These are phyloP conservation scores for Mortierella hygrophila DNA, from an alignment of 192 early-diverging fungal genomes.

Conservation along the genomic window DNA sequence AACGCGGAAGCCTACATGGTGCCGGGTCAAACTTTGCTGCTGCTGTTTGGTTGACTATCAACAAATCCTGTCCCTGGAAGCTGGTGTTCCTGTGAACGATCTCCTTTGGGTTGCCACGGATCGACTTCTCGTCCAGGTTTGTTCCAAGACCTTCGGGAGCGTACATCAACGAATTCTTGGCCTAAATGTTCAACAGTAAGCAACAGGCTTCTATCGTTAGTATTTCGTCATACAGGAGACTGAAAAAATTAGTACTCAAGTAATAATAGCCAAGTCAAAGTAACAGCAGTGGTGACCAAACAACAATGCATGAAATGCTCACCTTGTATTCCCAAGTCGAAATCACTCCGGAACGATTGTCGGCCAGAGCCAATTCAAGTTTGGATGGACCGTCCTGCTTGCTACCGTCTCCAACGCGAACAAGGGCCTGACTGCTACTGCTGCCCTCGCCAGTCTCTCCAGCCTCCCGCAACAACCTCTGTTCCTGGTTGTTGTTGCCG, in stretches of 20 bases:
- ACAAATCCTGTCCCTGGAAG: constrained; percentile 59
- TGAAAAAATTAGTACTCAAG: not conserved
- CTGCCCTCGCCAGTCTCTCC: constrained; percentile 25
- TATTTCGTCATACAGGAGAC: not conserved
- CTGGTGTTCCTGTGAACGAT: constrained; percentile 73
- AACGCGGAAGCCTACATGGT: constrained; percentile 17
- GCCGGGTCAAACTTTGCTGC: constrained; percentile 32
- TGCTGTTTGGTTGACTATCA: constrained; percentile 39
- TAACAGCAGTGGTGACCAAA: not conserved
- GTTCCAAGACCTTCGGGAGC: constrained; percentile 66
- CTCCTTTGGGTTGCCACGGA: constrained; percentile 69
- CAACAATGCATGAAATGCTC: not conserved
- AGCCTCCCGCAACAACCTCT: constrained; percentile 27
- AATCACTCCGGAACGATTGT: constrained; percentile 42
- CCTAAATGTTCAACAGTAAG: constrained; percentile 30
- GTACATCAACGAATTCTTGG: constrained; percentile 85
- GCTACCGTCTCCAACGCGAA: constrained; percentile 8
- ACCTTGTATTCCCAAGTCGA: constrained; percentile 74
- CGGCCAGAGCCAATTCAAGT: constrained; percentile 30
- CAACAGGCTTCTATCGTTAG: not conserved
- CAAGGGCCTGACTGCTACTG: not conserved
- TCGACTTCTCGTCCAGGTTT: constrained; percentile 43
- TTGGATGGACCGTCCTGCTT: constrained; percentile 10
- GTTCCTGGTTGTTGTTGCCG: constrained; percentile 20
- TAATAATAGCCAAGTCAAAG: not conserved